Evolutionary conservation across 257 asterid species (phyloP).

Genomic region (Voacanga thouarsii): DNA sequence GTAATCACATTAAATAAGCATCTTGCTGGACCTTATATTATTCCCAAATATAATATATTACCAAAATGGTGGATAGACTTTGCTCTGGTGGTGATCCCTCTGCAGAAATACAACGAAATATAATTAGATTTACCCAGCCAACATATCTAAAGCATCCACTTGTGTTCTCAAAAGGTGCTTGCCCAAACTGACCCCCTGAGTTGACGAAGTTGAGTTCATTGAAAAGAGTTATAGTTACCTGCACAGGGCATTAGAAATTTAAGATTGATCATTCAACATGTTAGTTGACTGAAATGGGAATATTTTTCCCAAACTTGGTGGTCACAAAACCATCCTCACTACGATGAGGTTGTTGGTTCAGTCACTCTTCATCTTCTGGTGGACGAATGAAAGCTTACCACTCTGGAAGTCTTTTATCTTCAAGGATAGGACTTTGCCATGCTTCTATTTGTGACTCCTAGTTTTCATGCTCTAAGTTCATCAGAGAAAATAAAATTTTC

Average conservation of each 20-base stretch:
- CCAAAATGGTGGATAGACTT: constrained; percentile 50
- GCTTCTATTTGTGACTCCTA: constrained; percentile 91
- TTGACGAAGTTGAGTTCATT: constrained; percentile 89
- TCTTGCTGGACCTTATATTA: too few species aligned
- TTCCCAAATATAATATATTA: too few species aligned
- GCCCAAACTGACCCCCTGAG: constrained; percentile 96
- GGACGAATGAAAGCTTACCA: constrained; percentile 46
- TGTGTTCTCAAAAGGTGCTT: constrained; percentile 38
- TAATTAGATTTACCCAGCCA: constrained; percentile 5
- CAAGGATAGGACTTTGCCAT: constrained; percentile 91
- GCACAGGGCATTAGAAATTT: constrained; percentile 27
- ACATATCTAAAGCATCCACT: constrained; percentile 10
- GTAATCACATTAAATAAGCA: too few species aligned
- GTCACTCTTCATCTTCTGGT: neutral
- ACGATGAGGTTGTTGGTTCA: neutral
- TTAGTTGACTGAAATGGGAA: neutral
- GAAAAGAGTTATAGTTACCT: constrained; percentile 90
- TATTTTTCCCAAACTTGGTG: neutral
- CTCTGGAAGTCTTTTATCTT: constrained; percentile 80
- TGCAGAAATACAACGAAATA: constrained; percentile 10
- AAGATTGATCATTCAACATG: constrained; percentile 8
- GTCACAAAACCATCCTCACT: neutral
- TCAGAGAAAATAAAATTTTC: neutral
- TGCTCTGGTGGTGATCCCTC: constrained; percentile 86
- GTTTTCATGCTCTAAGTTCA: constrained; percentile 45